Base-by-base conservation (phyloP, 257 asterid genomes). In the Fraxinus quadrangulata region DNA sequence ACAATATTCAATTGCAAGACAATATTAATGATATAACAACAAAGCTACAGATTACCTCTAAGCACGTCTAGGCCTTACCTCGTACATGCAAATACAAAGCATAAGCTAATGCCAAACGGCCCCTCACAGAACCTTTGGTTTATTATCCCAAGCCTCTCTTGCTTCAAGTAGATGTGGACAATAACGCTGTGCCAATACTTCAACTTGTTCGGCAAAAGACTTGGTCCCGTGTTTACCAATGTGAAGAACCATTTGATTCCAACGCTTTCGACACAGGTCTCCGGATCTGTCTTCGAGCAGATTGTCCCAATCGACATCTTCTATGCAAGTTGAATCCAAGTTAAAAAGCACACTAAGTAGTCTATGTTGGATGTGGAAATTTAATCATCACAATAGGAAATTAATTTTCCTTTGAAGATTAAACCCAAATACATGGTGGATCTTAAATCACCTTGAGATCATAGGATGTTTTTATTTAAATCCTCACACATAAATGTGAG, bases 241-340 rank as follows among this genome's bases (percentile, higher is more conserved):
- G 75, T 89, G 91, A 65, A 69, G 42, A 83, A 83, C 86, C 93
- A 89, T 89, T 75, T 89, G 91, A 37, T 77, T 80, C 93, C 91
- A 89, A 69, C 90, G 88, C 75, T 76, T 84, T 56, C 83, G 77
- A 69, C 91, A 89, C 59, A 89, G 12, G 16, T 79, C 88, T 51
- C 90, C 93, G n/a, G 82, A 6, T 70, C 90, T 85, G 40, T 72
- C 36, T 2, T 89, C 90, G 67, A 89, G 45, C 71, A 89, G 80
- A 77, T 67, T 63, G 73, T 87, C 93, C 93, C 91, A 89, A 26
- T 87, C 87, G 80, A 89, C 91, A 79, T 89, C 93, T 79, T 86
- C 93, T 74, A 80, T 13, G 77, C 93, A 89, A 66, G 80, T 83
- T 6, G 87, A 86, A 72, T 89, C 91, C 23, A 84, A 74, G 79